These are phyloP conservation scores for Irpex sp. DNA, from an alignment of 1,284 basidiomycete species.

Conservation along the genomic window DNA sequence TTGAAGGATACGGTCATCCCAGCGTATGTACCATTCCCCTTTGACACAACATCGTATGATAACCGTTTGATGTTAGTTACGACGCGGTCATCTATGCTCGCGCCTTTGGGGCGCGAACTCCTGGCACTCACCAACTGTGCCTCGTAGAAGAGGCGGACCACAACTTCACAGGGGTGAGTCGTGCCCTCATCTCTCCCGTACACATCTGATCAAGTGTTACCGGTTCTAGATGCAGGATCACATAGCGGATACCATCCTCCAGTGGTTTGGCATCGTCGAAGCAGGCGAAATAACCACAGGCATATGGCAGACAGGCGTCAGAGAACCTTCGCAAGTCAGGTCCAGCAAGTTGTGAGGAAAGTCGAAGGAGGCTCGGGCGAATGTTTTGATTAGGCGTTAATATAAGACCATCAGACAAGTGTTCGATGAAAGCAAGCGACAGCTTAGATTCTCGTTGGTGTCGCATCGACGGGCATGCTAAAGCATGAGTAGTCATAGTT, in stretches of 20 bases:
- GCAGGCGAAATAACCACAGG: constrained; percentile 45
- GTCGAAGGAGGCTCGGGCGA: background rate
- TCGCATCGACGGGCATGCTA: too few relatives aligned
- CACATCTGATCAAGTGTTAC: background rate
- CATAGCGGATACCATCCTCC: constrained; percentile 55
- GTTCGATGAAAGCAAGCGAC: too few relatives aligned
- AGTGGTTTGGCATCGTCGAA: constrained; percentile 49
- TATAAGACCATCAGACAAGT: too few relatives aligned
- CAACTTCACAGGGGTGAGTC: constrained; percentile 58
- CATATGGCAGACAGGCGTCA: constrained; percentile 47
- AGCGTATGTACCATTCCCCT: constrained; percentile 42
- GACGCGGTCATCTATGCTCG: constrained; percentile 69
- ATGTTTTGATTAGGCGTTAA: background rate
- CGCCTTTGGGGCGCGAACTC: constrained; percentile 48
- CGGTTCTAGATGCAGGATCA: constrained; percentile 45
- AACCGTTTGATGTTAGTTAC: constrained; percentile 39
- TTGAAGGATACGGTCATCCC: constrained; percentile 61
- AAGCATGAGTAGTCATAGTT: too few relatives aligned
- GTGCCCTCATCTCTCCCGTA: background rate
- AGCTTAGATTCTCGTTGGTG: too few relatives aligned
- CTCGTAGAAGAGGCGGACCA: constrained; percentile 71
- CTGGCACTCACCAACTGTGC: constrained; percentile 67
- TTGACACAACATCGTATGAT: background rate
- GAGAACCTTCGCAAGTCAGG: background rate
- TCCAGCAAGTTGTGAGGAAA: background rate